These are phyloP conservation scores for Scheffersomyces illinoinensis DNA, from an alignment of 1,139 yeast species.

Conservation along the genomic window DNA sequence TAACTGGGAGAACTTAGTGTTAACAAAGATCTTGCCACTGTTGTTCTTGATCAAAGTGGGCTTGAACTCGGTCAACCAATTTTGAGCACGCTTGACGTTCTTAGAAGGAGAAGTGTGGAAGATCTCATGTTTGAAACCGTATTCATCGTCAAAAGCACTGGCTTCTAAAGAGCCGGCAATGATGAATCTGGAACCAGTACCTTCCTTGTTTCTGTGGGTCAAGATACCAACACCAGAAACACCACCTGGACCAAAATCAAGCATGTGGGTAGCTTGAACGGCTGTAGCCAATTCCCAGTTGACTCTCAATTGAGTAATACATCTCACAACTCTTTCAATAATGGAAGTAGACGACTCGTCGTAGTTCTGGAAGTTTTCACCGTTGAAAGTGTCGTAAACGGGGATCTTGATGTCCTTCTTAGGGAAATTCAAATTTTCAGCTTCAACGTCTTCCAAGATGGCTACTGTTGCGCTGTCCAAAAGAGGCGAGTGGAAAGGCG, in stretches of 20 bases:
- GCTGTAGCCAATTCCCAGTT: slow-evolving; percentile 91
- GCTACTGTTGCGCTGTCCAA: slow-evolving; percentile 68
- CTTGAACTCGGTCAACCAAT: slow-evolving; percentile 88
- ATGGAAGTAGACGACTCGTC: slow-evolving; percentile 33
- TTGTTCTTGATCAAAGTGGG: slow-evolving; percentile 80
- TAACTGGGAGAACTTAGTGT: slow-evolving; percentile 90
- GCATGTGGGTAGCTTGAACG: slow-evolving; percentile 78
- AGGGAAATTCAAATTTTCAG: slow-evolving; percentile 56
- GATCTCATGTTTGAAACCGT: slow-evolving; percentile 93
- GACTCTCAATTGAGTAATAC: slow-evolving; percentile 87
- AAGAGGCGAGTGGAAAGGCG: slow-evolving; percentile 95
- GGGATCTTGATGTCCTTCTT: slow-evolving; percentile 68
- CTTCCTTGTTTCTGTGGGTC: slow-evolving; percentile 97
- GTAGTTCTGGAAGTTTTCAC: slow-evolving; percentile 66
- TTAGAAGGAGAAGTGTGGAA: slow-evolving; percentile 63
- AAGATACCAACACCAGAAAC: slow-evolving; percentile 93
- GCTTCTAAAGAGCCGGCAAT: slow-evolving; percentile 89
- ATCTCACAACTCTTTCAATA: slow-evolving; percentile 67
- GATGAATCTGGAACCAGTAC: slow-evolving; percentile 94
- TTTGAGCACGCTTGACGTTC: slow-evolving; percentile 76
- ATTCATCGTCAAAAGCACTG: slow-evolving; percentile 64
- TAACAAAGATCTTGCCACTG: slow-evolving; percentile 76
- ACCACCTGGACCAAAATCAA: slow-evolving; percentile 99
- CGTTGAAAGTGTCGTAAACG: slow-evolving; percentile 87
- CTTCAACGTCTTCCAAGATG: slow-evolving; percentile 64